Base-by-base conservation (phyloP, 1,284 basidiomycete species). In the Rhodotorula sp. region DNA sequence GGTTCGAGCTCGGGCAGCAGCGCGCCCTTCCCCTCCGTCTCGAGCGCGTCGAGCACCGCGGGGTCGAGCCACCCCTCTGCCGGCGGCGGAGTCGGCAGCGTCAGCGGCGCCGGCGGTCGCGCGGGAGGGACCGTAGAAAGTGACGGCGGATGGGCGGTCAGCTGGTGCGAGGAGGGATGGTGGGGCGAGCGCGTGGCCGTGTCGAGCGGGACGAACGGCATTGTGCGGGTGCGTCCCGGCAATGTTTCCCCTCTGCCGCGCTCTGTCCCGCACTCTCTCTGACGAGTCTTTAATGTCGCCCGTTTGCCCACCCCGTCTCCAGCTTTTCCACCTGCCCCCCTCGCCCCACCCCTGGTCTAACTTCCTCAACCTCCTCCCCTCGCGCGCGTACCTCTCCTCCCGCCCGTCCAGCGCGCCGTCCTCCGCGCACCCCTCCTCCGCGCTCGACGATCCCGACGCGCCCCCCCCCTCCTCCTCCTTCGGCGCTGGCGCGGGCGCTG, bases 161-260 rank as follows among this genome's bases (percentile, higher is more conserved):
- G 90, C 32, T 97, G 94, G 93, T 97, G 94, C 81, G 91, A 92
- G 79, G 94, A 97, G 77, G 85, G 87, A 71, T 95, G 93, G 82
- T 95, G 93, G 92, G 94, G 94, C 1, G 91, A 94, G 79, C 80
- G 95, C 36, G 83, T 97, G 56, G 92, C 91, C 22, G 88, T 88
- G 0, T 87, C 88, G 3, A 87, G 87, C 64, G 93, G 93, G 2
- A 85, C 87, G 3, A 87, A 84, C 70, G 90, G 91, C 0, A 81
- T 87, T 27, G 84, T 96, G 59, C 91, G 94, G 81, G 91, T 93
- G 57, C 64, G 83, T 75, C 79, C 19, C n/a, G n/a, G n/a, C n/a
- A 1, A 8, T 8, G 7, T n/a, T 17, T 13, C 36, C 17, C n/a
- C 4, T 51, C 8, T 32, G n/a, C n/a, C n/a, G n/a, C n/a, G n/a